phyloP scores from a whole-genome alignment of 805 yeast species.

The Pichia scutulata region DNA sequence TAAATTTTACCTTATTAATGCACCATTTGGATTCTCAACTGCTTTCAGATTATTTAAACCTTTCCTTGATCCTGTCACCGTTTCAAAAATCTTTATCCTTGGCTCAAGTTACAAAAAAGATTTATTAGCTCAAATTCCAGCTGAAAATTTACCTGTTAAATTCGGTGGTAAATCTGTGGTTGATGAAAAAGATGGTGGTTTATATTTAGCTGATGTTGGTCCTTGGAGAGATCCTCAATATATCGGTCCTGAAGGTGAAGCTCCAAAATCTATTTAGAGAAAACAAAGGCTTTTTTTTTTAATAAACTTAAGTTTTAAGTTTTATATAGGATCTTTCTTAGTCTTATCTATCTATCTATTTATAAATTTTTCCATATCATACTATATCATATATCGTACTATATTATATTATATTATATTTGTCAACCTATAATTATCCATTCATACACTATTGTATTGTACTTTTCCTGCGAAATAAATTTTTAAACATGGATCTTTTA shows the following conservation, averaged over 20 bases:
- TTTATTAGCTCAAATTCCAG: slow-evolving; percentile 84
- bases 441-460: background rate
- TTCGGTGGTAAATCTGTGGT: slow-evolving; percentile 80
- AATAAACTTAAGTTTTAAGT: too few relatives aligned
- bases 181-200: slow-evolving; percentile 63
- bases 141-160: slow-evolving; percentile 82
- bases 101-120: slow-evolving; percentile 75
- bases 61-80: slow-evolving; percentile 95
- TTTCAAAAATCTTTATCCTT: slow-evolving; percentile 84
- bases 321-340: background rate
- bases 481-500: background rate
- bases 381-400: too few relatives aligned
- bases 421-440: background rate
- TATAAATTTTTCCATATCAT: too few relatives aligned
- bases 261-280: slow-evolving; percentile 42
- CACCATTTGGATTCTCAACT: slow-evolving; percentile 95
- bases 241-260: slow-evolving; percentile 94
- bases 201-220: slow-evolving; percentile 83
- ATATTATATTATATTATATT: too few relatives aligned
- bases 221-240: slow-evolving; percentile 92
- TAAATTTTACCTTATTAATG: slow-evolving; percentile 88
- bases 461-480: background rate
- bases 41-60: slow-evolving; percentile 89
- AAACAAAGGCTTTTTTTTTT: background rate
- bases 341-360: background rate